A percentile compares a stretch with the other conserved stretches of the same genome.
These are phyloP conservation scores for Schizophyllum amplum DNA, from an alignment of 1,284 basidiomycete species.

Conservation along the genomic window DNA sequence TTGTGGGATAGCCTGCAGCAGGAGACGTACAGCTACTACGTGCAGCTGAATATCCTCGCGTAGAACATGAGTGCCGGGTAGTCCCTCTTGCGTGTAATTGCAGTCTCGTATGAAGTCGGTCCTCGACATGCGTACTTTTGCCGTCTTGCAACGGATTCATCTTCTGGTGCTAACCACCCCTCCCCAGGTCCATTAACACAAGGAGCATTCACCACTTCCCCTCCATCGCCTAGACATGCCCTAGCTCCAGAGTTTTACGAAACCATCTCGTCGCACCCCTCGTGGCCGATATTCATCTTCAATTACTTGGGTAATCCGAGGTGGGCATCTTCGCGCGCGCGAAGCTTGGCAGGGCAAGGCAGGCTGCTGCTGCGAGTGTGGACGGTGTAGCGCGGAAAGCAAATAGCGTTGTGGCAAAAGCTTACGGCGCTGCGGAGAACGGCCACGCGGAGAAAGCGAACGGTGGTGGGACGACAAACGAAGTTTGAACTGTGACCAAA, in stretches of 20 bases:
- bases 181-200: slow-evolving; percentile 87
- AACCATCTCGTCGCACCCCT: slow-evolving; percentile 76
- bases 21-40: slow-evolving; percentile 98
- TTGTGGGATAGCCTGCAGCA: slow-evolving; percentile 85
- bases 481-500: too few relatives aligned
- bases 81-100: too few relatives aligned
- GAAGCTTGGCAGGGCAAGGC: slow-evolving; percentile 26
- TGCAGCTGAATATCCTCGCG: slow-evolving; percentile 83
- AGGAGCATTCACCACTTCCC: slow-evolving; percentile 99
- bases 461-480: too few relatives aligned
- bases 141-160: too few relatives aligned
- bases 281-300: slow-evolving; percentile 91
- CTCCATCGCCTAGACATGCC: slow-evolving; percentile 87
- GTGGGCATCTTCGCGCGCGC: slow-evolving; percentile 68
- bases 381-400: too few relatives aligned
- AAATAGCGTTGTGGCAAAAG: too few relatives aligned
- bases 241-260: slow-evolving; percentile 95
- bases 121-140: not conserved
- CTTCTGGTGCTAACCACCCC: too few relatives aligned
- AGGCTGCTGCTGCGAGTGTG: too few relatives aligned
- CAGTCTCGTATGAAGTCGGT: too few relatives aligned
- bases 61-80: slow-evolving; percentile 72
- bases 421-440: too few relatives aligned
- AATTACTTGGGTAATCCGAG: slow-evolving; percentile 89
- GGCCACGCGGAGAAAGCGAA: too few relatives aligned